phyloP scores from a whole-genome alignment of 2,329 filamentous ascomycete genomes.

The Sordariomycetes sp. region DNA sequence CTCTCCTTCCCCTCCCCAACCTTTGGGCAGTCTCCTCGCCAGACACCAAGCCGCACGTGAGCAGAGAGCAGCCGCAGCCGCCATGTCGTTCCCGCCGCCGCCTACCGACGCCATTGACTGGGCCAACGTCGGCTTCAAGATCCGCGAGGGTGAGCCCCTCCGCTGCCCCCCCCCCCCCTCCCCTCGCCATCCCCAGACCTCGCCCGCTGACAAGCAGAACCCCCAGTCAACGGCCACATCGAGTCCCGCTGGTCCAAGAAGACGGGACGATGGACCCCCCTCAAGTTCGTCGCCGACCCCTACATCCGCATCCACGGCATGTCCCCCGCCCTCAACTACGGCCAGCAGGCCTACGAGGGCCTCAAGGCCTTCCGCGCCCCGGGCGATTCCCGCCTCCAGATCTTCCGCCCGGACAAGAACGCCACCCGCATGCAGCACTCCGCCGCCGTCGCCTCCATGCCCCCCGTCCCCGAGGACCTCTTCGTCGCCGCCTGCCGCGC shows the following conservation, averaged over 20 bases:
- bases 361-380: constrained; percentile 87
- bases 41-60: neutral
- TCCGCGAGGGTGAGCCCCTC: constrained; percentile 62
- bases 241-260: constrained; percentile 70
- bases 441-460: constrained; percentile 71
- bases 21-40: neutral
- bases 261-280: constrained; percentile 64
- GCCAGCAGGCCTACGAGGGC: constrained; percentile 96
- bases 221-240: constrained; percentile 82
- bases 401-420: constrained; percentile 83
- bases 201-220: neutral
- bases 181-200: neutral
- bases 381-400: constrained; percentile 53
- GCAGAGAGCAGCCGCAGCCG: neutral
- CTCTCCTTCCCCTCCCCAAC: neutral
- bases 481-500: constrained; percentile 68
- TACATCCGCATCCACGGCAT: constrained; percentile 87
- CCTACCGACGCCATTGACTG: constrained; percentile 80
- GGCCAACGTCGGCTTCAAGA: constrained; percentile 83
- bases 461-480: constrained; percentile 59
- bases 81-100: constrained; percentile 53
- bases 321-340: constrained; percentile 91
- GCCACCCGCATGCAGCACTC: constrained; percentile 75
- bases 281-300: constrained; percentile 69
- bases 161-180: neutral